Evolutionary conservation across 2,329 filamentous ascomycete species (phyloP), one percentile per base, ranked within the genome.

Genomic region (Fusarium chlamydosporum): DNA sequence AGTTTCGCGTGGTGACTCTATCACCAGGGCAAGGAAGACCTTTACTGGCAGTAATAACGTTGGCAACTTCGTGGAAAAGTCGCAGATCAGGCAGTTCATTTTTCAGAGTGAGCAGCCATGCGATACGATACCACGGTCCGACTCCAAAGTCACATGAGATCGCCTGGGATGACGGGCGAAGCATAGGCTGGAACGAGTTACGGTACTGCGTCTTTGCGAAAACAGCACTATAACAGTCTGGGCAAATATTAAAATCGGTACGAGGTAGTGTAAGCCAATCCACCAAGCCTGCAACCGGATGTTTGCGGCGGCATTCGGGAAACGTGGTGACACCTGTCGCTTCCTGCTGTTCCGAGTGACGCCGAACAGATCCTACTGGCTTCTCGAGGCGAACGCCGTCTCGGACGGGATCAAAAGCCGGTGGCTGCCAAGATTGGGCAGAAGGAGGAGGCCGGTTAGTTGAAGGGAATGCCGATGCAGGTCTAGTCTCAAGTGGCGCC

Each of bases 241-340:
- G 92, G 72, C 95, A 97, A 45, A 97, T 91, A 66, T 92, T 88
- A 71, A 97, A 91, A 13, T 89, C 86, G 64, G 89, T 87, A 15
- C 88, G 87, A 6, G 88, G 88, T 6, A 97, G 83, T 0, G 91
- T 94, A 65, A 94, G 89, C 92, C 94, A 97, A 74, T 96, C 93
- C 65, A 90, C 83, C 64, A 89, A 85, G 3, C 89, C 89, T 11
- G 86, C 81, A 13, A 88, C 85, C 12, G 88, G 86, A 6, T 84
- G 81, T 38, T 85, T 87, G 63, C 92, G 86, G 8, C 90, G 90
- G 72, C 94, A 97, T 4, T 89, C 84, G 4, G 91, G 88, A 15
- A 94, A 83, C 23, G 82, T 79, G 12, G 81, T 76, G 8, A 84
- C 56, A 56, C 72, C 57, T 41, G 61, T 42, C 31, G 70, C 41